Percentiles rank a stretch among this genome's conserved stretches.
Conservation (phyloP, 257 asterid species). For the Sherardia arvensis region DNA sequence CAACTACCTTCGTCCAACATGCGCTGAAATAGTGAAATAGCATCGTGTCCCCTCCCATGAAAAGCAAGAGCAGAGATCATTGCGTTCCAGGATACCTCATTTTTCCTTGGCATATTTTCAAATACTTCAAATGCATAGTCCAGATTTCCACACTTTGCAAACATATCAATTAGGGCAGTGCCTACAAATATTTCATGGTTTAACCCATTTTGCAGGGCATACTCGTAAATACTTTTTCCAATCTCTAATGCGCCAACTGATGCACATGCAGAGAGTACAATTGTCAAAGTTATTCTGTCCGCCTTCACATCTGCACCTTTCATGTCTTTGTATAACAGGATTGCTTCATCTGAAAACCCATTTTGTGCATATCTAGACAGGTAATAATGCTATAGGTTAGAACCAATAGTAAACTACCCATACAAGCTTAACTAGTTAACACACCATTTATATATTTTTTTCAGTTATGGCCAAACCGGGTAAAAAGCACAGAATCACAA, state of each 20-base stretch:
- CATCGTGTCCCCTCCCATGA: slow-evolving; percentile 60
- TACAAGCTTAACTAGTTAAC: not conserved
- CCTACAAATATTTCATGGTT: slow-evolving; percentile 51
- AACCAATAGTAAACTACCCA: not conserved
- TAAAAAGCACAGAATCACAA: not conserved
- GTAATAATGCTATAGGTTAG: slow-evolving; percentile 11
- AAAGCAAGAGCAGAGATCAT: slow-evolving; percentile 83
- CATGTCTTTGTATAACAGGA: slow-evolving; percentile 58
- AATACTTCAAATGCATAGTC: slow-evolving; percentile 58
- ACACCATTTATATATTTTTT: not conserved
- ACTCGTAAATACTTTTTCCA: slow-evolving; percentile 59
- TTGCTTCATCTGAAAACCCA: slow-evolving; percentile 61
- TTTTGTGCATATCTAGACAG: slow-evolving; percentile 70
- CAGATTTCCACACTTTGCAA: slow-evolving; percentile 76
- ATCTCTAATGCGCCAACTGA: slow-evolving; percentile 67
- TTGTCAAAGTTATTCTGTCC: slow-evolving; percentile 66
- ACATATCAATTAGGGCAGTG: slow-evolving; percentile 85
- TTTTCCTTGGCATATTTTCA: slow-evolving; percentile 47
- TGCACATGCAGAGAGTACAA: slow-evolving; percentile 81
- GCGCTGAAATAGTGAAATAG: slow-evolving; percentile 55
- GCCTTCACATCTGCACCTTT: slow-evolving; percentile 52
- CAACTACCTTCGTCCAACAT: slow-evolving; percentile 41
- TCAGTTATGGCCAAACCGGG: not conserved
- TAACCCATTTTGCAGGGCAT: slow-evolving; percentile 44
- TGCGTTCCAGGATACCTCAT: slow-evolving; percentile 85